These are phyloP conservation scores for Ustilago cynodontis DNA, from an alignment of 1,284 basidiomycete species.

Conservation along the genomic window DNA sequence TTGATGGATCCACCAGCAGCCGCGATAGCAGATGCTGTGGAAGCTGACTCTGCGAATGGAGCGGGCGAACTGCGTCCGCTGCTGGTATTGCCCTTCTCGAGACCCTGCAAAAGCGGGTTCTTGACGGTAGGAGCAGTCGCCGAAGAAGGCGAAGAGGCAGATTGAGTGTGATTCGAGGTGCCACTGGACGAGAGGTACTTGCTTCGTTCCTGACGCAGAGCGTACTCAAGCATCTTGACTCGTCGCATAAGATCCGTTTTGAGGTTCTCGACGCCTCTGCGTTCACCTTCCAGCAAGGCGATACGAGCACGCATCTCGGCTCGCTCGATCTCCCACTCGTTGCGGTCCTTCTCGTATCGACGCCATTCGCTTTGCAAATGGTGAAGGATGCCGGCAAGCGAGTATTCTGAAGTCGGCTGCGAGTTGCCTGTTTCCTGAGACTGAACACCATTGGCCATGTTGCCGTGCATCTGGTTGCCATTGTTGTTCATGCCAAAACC, in stretches of 20 bases:
- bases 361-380: slow-evolving; percentile 98
- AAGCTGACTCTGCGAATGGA: slow-evolving; percentile 31
- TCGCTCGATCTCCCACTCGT: slow-evolving; percentile 99
- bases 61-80: slow-evolving; percentile 60
- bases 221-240: slow-evolving; percentile 97
- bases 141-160: slow-evolving; percentile 29
- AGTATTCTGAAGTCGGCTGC: slow-evolving; percentile 70
- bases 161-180: slow-evolving; percentile 12
- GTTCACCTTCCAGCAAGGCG: slow-evolving; percentile 95
- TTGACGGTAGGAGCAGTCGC: slow-evolving; percentile 43
- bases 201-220: slow-evolving; percentile 80
- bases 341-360: slow-evolving; percentile 89
- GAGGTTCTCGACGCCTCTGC: slow-evolving; percentile 94
- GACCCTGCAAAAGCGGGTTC: slow-evolving; percentile 44
- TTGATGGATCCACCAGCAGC: slow-evolving; percentile 29
- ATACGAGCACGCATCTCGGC: slow-evolving; percentile 99
- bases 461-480: slow-evolving; percentile 44
- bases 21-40: slow-evolving; percentile 21
- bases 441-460: slow-evolving; percentile 51
- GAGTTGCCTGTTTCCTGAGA: slow-evolving; percentile 46
- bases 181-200: slow-evolving; percentile 45
- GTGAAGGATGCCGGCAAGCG: slow-evolving; percentile 92
- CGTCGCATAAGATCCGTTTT: slow-evolving; percentile 94
- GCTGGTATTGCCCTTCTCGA: slow-evolving; percentile 50
- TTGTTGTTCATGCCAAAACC: slow-evolving; percentile 47